Percentiles rank a stretch among this genome's conserved stretches.
These are phyloP conservation scores for Dimocarpus longan DNA, from an alignment of 345 rosid genomes.

Conservation along the genomic window DNA sequence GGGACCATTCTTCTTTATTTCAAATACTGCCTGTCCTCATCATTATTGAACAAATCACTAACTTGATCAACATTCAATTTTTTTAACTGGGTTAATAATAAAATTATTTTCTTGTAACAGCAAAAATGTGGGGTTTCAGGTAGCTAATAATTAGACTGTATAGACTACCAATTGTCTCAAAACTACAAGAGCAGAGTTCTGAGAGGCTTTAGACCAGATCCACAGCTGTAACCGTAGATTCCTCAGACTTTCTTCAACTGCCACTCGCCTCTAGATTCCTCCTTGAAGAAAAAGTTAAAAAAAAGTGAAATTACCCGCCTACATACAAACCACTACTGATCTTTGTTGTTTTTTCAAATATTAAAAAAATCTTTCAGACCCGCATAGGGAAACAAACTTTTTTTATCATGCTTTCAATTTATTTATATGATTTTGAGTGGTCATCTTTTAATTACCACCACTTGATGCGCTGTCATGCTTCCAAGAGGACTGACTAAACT, in stretches of 20 bases:
- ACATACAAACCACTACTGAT: background rate
- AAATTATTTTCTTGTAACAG: too few species aligned
- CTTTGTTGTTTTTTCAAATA: background rate
- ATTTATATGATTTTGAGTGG: constrained; percentile 23
- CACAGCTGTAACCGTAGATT: constrained; percentile 20
- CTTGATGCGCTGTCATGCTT: constrained; percentile 26
- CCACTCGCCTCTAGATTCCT: constrained; percentile 11
- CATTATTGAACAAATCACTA: background rate
- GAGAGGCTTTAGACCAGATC: constrained; percentile 11
- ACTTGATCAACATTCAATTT: background rate
- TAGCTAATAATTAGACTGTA: too few species aligned
- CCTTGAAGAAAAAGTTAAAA: background rate
- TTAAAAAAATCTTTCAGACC: background rate
- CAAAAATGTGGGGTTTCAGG: too few species aligned
- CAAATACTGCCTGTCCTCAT: background rate
- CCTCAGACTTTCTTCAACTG: background rate
- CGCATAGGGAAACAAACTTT: constrained; percentile 15
- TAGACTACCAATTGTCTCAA: too few species aligned
- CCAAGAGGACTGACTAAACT: background rate
- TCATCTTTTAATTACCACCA: constrained; percentile 5
- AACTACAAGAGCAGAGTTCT: background rate
- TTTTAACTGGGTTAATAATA: too few species aligned
- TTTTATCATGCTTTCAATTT: background rate
- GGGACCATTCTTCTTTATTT: background rate
- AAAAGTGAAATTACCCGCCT: background rate